Percentiles rank a stretch among this genome's conserved stretches.
phyloP scores from a whole-genome alignment of 257 asterid genomes.

The Vinca minor region DNA sequence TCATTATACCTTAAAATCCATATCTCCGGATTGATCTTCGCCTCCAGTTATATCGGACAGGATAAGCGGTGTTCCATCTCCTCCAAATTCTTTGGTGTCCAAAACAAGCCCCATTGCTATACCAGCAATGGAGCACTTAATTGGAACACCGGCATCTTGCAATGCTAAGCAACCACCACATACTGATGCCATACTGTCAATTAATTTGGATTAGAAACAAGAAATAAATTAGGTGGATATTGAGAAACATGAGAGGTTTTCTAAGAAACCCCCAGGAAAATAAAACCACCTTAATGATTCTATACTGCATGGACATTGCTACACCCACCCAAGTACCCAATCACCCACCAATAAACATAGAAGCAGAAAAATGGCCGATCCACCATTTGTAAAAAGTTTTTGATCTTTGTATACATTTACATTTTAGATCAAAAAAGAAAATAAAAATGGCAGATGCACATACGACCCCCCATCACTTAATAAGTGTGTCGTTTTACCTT shows the following conservation, averaged over 20 bases:
- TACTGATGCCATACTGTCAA: conserved; percentile 94
- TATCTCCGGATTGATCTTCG: conserved; percentile 99
- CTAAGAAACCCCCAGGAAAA: neutral
- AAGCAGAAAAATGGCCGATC: too few relatives aligned
- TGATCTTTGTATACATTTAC: too few relatives aligned
- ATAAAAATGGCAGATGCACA: neutral
- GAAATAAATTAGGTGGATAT: neutral
- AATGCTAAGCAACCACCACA: conserved; percentile 98
- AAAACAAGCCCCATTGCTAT: conserved; percentile 98
- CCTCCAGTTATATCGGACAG: conserved; percentile 95
- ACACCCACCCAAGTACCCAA: neutral
- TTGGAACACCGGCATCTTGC: conserved; percentile 97
- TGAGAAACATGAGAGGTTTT: neutral
- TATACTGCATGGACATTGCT: neutral
- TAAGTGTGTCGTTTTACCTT: conserved; percentile 36
- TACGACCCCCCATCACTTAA: conserved; percentile 2
- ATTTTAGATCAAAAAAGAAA: too few relatives aligned
- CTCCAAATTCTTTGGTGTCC: conserved; percentile 94
- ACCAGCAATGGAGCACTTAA: conserved; percentile 81
- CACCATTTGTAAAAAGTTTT: too few relatives aligned
- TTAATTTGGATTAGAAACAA: conserved; percentile 4
- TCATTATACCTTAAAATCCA: conserved; percentile 82
- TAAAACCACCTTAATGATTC: neutral
- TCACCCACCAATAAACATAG: too few relatives aligned
- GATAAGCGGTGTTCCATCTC: conserved; percentile 95